These are phyloP conservation scores for Cajanus cajan DNA, from an alignment of 306 rosid genomes.

Conservation along the genomic window DNA sequence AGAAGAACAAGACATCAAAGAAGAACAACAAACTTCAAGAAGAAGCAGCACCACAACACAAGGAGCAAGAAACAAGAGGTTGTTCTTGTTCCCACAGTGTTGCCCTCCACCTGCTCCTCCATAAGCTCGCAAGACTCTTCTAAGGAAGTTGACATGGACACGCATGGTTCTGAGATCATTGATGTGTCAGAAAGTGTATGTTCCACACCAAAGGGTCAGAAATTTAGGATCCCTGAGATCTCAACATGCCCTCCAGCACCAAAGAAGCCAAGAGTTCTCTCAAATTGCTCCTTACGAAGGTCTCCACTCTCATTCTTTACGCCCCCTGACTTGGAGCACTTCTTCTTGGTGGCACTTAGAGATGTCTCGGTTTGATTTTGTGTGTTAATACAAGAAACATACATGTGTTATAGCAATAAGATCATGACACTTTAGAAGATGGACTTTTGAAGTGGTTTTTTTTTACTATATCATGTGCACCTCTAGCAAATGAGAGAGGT, in stretches of 20 bases:
- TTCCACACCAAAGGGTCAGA: constrained; percentile 83
- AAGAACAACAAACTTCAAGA: constrained; percentile 38
- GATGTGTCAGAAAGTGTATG: constrained; percentile 45
- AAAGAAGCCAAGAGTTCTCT: constrained; percentile 62
- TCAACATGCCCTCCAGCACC: constrained; percentile 90
- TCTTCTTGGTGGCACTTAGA: constrained; percentile 59
- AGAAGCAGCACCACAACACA: constrained; percentile 25
- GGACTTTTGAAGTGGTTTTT: constrained; percentile 42
- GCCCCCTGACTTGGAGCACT: constrained; percentile 89
- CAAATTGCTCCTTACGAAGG: constrained; percentile 55
- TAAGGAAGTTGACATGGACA: constrained; percentile 15
- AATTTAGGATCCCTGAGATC: constrained; percentile 73
- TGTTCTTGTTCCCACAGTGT: neutral
- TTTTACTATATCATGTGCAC: neutral
- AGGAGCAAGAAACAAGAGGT: constrained; percentile 20
- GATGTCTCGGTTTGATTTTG: constrained; percentile 69
- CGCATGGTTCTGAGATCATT: constrained; percentile 33
- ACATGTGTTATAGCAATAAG: constrained; percentile 25
- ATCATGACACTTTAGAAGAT: constrained; percentile 39
- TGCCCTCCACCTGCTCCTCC: constrained; percentile 36
- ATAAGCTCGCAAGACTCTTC: constrained; percentile 34
- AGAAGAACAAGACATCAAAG: constrained; percentile 1
- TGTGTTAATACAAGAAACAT: constrained; percentile 28
- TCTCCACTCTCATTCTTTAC: constrained; percentile 82
- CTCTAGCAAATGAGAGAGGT: constrained; percentile 20